phyloP scores from a whole-genome alignment of 1,284 basidiomycete species.

The Acaromyces ingoldii region DNA sequence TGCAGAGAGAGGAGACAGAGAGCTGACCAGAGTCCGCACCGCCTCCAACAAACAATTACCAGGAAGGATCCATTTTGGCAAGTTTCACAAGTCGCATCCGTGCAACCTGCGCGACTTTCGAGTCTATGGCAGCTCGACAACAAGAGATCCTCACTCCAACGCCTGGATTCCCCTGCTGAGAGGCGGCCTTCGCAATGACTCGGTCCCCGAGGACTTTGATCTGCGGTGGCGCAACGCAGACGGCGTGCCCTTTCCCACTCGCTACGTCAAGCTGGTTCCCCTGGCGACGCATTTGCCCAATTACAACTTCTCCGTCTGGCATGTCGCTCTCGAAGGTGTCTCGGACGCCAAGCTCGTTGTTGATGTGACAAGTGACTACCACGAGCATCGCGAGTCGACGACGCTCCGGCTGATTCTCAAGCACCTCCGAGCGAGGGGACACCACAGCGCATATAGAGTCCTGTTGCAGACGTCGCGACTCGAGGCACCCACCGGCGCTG shows the following conservation, averaged over 20 bases:
- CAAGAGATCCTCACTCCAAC: slow-evolving; percentile 9
- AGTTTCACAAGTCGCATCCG: slow-evolving; percentile 50
- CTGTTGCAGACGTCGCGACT: slow-evolving; percentile 29
- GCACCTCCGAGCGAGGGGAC: slow-evolving; percentile 69
- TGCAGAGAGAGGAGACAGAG: too few relatives aligned
- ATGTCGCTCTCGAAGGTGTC: slow-evolving; percentile 47
- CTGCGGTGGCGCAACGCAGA: slow-evolving; percentile 27
- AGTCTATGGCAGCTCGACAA: slow-evolving; percentile 39
- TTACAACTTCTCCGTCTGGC: slow-evolving; percentile 51
- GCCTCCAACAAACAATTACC: neutral
- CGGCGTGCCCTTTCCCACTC: slow-evolving; percentile 28
- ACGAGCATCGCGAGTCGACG: slow-evolving; percentile 33
- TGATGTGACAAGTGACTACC: slow-evolving; percentile 23
- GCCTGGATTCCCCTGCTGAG: slow-evolving; percentile 39
- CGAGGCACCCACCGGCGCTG: slow-evolving; percentile 3
- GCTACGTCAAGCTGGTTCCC: slow-evolving; percentile 49
- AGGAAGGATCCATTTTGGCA: slow-evolving; percentile 48
- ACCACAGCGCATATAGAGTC: slow-evolving; percentile 61
- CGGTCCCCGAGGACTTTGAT: slow-evolving; percentile 34
- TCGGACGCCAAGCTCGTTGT: slow-evolving; percentile 25
- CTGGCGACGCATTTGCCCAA: slow-evolving; percentile 46
- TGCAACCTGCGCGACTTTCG: slow-evolving; percentile 51
- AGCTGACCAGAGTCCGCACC: neutral
- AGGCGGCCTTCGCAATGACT: slow-evolving; percentile 48
- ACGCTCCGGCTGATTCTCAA: slow-evolving; percentile 58